Evolutionary conservation across 805 yeast species (phyloP), one percentile per base, ranked within the genome.

Genomic region (Starmerella potacharoeniae): DNA sequence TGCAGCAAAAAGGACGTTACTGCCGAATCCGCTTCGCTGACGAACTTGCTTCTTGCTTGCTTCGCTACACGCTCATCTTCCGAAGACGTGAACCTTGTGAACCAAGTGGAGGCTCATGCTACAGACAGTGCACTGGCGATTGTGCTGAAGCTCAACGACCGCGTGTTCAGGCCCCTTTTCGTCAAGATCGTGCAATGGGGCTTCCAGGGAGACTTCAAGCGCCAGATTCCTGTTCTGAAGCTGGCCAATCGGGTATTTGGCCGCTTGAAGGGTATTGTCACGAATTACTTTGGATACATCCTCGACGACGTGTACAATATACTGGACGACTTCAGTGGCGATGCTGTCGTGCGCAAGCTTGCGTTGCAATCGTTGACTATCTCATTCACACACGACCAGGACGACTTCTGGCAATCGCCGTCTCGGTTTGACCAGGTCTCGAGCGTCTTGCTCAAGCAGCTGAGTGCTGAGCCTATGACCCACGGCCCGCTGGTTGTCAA

Each of bases 401-500:
- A 86, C 63, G 98, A 93, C 65, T 93, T 86, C 72, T 93, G 99
- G 99, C 83, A 85, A 56, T 81, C 88, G 46, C 84, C 83, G 52
- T 79, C 88, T 30, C 80, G 98, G 67, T 93, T 88, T 67, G 95
- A 85, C 41, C 71, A 80, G 51, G 76, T 89, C 30, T 77, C 83
- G 14, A 75, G 69, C 40, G 77, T 84, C 3, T 75, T 93, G 58
- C 72, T 85, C 56, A 71, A 71, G 29, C 96, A 89, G 72, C 73
- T 90, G 59, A 64, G 71, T 6, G 52, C 43, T 8, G 79, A 76
- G 63, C 95, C 87, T 62, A 83, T 81, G 60, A 69, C 79, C 13
- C 79, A 87, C 63, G 95, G 95, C 49, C 83, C 86, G 65, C 80
- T 85, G 61, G 71, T 93, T 64, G 90, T 87, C 48, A 87, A 85